Base-by-base conservation (phyloP, 2,329 filamentous ascomycete genomes). In the Apiospora saccharicola region DNA sequence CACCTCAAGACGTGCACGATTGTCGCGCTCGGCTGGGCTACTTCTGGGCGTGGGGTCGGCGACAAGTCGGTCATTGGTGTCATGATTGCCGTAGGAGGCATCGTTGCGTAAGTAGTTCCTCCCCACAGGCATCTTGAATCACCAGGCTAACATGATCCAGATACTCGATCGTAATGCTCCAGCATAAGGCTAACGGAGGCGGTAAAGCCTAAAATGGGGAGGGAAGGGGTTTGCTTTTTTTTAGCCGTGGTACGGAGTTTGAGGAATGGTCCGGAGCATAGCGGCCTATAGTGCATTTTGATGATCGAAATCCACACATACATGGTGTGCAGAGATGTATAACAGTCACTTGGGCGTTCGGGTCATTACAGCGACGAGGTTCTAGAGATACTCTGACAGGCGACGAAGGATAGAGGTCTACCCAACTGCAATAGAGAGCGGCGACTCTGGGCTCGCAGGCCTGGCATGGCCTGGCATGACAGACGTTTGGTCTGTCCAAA, bases 1-100 rank as follows among this genome's bases (percentile, higher is more conserved):
- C 90, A 92, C 76, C 82, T 91, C 47, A 92, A 92, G 81, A 92
- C 90, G 0, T 91, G 89, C 76, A 87, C 87, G 6, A 91, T 92
- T 75, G 89, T 92, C n/a, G 86, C 86, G 24, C 80, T 92, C 5
- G 90, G 90, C 43, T 92, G 90, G 90, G 82, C 84, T 71, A 84
- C 83, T 0, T 89, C 86, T 14, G 87, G 89, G 12, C 82, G 88
- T n/a, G 85, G 86, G 13, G 85, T 89, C 41, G 85, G 86, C 19
- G 88, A 90, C 77, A 88, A 85, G 79, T 87, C 87, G 6, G 79
- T 90, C 30, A 74, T 88, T 61, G 89, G 89, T 34, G 86, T 90
- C 46, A 79, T 89, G 7, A 79, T 90, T 73, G 89, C 89, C 7
- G 82, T 91, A 69, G 85, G 84, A 37, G 89, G 89, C 61, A 90